These are phyloP conservation scores for Gregarina niphandrodes DNA, from an alignment of 169 alveolate species.

Conservation along the genomic window DNA sequence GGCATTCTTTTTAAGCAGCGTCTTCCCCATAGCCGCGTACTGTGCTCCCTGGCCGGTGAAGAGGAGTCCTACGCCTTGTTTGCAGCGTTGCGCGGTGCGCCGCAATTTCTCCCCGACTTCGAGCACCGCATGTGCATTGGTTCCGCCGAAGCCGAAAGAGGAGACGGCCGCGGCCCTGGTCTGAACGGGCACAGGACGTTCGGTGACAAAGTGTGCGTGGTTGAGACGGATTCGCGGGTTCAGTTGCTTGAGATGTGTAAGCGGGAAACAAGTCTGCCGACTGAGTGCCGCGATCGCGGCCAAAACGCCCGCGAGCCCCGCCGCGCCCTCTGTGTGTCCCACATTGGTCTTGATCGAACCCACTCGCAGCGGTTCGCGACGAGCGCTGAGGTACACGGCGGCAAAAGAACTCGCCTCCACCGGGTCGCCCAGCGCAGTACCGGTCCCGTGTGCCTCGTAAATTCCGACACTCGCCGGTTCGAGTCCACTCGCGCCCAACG, in stretches of 20 bases:
- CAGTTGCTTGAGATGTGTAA: slow-evolving; percentile 30
- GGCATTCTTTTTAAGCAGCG: slow-evolving; percentile 10
- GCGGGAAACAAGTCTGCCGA: slow-evolving; percentile 29
- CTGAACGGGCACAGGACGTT: slow-evolving; percentile 3
- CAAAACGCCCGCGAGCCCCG: slow-evolving; percentile 18
- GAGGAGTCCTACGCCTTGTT: slow-evolving; percentile 16
- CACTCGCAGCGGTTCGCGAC: neutral
- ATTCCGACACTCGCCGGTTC: slow-evolving; percentile 6
- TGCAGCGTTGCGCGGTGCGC: no score
- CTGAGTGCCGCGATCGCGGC: slow-evolving; percentile 27
- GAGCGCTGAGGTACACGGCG: neutral
- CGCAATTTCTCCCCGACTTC: no score
- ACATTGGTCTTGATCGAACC: slow-evolving; percentile 20
- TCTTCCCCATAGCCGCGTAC: slow-evolving; percentile 27
- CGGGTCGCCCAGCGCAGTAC: slow-evolving; percentile 20
- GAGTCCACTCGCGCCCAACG: slow-evolving; percentile 3
- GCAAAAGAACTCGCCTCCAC: slow-evolving; percentile 10
- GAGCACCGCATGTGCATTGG: slow-evolving; percentile 31
- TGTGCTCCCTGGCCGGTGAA: slow-evolving; percentile 35
- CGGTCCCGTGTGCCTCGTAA: slow-evolving; percentile 17
- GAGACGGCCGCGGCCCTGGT: slow-evolving; percentile 29
- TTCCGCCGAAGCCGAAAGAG: slow-evolving; percentile 42
- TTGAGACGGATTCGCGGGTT: slow-evolving; percentile 41
- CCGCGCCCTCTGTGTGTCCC: slow-evolving; percentile 23
- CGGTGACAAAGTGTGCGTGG: no score